These are phyloP conservation scores for Cyberlindnera petersonii DNA, from an alignment of 805 yeast genomes.

Conservation along the genomic window DNA sequence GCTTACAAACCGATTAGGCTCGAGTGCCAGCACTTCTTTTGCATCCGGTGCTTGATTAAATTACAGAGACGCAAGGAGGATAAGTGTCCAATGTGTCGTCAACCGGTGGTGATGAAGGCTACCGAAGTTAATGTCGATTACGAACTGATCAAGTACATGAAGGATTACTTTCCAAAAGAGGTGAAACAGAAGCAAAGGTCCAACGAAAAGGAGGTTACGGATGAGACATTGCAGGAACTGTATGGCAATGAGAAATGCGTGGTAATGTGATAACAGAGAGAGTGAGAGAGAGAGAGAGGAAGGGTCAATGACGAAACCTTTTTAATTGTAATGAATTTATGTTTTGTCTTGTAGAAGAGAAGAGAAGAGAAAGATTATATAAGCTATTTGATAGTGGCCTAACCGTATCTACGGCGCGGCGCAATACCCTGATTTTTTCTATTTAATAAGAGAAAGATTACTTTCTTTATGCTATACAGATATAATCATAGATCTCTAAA, in stretches of 20 bases:
- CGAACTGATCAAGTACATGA: conserved; percentile 48
- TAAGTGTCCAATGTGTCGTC: conserved; percentile 65
- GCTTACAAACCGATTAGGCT: conserved; percentile 71
- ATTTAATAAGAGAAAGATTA: too few relatives aligned
- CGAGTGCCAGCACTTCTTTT: conserved; percentile 63
- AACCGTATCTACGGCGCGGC: too few relatives aligned
- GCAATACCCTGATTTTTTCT: too few relatives aligned
- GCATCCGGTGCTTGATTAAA: conserved; percentile 68
- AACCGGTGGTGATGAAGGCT: conserved; percentile 51
- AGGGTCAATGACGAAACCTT: too few relatives aligned
- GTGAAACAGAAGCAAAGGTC: conserved; percentile 58
- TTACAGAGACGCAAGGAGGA: conserved; percentile 54
- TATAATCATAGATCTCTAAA: too few relatives aligned
- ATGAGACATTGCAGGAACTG: conserved; percentile 34
- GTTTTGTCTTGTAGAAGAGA: too few relatives aligned
- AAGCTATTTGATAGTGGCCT: too few relatives aligned
- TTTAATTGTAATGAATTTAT: too few relatives aligned
- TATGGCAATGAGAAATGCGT: conserved; percentile 21
- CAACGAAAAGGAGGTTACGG: conserved; percentile 44
- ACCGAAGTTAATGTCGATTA: conserved; percentile 57
- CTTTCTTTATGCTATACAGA: too few relatives aligned
- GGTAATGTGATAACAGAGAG: conserved; percentile 15
- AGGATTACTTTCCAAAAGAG: conserved; percentile 61
- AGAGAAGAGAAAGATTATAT: too few relatives aligned
- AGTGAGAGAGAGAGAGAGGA: too few relatives aligned